A percentile compares a stretch with the other conserved stretches of the same genome.
Evolutionary conservation across 2,329 filamentous ascomycete genomes (phyloP).

Genomic region (Fusarium ambrosium): DNA sequence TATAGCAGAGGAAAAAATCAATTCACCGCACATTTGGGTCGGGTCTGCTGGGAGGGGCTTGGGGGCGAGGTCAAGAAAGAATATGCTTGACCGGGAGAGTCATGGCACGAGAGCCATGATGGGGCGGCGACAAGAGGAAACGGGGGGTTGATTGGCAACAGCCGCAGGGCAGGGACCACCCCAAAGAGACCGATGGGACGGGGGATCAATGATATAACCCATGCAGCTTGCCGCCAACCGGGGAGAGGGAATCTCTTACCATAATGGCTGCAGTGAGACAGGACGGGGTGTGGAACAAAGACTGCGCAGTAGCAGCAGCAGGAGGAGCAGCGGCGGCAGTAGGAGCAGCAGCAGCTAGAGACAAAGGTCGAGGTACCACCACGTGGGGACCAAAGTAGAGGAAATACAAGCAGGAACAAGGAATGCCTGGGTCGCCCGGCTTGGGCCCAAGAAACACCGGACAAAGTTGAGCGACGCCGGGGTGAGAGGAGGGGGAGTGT

Average conservation of each 20-base stretch:
- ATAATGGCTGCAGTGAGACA: slow-evolving; percentile 60
- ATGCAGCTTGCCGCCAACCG: slow-evolving; percentile 60
- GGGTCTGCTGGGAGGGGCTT: slow-evolving; percentile 41
- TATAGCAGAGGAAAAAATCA: slow-evolving; percentile 52
- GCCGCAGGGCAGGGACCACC: slow-evolving; percentile 43
- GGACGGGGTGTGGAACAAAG: slow-evolving; percentile 49
- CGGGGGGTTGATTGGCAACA: slow-evolving; percentile 44
- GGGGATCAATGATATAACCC: slow-evolving; percentile 58
- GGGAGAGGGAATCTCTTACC: slow-evolving; percentile 61
- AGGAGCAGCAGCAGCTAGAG: slow-evolving; percentile 44
- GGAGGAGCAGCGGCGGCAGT: slow-evolving; percentile 24
- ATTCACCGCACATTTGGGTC: slow-evolving; percentile 55
- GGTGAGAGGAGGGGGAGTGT: slow-evolving; percentile 51
- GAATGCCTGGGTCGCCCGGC: slow-evolving; percentile 47
- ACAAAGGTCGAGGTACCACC: slow-evolving; percentile 54
- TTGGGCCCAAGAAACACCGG: slow-evolving; percentile 46
- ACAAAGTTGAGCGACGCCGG: slow-evolving; percentile 48
- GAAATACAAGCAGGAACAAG: slow-evolving; percentile 53
- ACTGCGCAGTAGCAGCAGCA: slow-evolving; percentile 39
- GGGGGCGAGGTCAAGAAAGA: slow-evolving; percentile 45
- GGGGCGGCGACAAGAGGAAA: slow-evolving; percentile 42
- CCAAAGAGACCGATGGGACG: slow-evolving; percentile 48
- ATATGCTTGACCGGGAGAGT: slow-evolving; percentile 47
- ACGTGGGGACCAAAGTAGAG: slow-evolving; percentile 53
- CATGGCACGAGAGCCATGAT: slow-evolving; percentile 46